These are phyloP conservation scores for Candida sanyiensis DNA, from an alignment of 805 yeast genomes.

Conservation along the genomic window DNA sequence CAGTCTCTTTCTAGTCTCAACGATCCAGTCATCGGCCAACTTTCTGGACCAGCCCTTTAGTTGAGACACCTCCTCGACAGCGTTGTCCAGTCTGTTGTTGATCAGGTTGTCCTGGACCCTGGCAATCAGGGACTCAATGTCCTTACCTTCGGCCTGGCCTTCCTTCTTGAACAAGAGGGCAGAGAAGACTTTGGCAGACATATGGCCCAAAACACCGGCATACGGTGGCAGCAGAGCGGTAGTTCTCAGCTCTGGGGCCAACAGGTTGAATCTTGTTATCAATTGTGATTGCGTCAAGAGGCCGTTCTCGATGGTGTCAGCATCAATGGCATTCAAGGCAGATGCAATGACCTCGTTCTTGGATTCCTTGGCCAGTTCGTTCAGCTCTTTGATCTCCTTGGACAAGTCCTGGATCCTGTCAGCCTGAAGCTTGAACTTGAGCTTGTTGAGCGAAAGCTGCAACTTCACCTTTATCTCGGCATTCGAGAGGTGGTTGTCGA, in stretches of 20 bases:
- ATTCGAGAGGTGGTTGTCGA: slow-evolving; percentile 33
- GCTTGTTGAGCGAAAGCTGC: slow-evolving; percentile 39
- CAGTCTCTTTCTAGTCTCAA: slow-evolving; percentile 80
- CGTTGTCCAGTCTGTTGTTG: slow-evolving; percentile 74
- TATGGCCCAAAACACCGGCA: slow-evolving; percentile 91
- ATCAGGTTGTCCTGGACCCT: slow-evolving; percentile 72
- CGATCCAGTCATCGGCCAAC: slow-evolving; percentile 87
- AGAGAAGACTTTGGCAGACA: slow-evolving; percentile 74
- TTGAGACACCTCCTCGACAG: slow-evolving; percentile 86
- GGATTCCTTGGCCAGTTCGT: slow-evolving; percentile 34
- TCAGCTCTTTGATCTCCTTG: slow-evolving; percentile 18
- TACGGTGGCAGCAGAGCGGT: slow-evolving; percentile 89
- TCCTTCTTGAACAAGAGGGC: slow-evolving; percentile 68
- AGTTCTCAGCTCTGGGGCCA: slow-evolving; percentile 81
- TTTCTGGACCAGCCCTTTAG: slow-evolving; percentile 91
- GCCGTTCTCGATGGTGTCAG: slow-evolving; percentile 40
- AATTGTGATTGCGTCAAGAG: slow-evolving; percentile 40
- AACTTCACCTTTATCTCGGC: slow-evolving; percentile 36
- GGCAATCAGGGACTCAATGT: slow-evolving; percentile 83
- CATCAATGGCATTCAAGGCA: slow-evolving; percentile 44
- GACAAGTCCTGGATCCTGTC: slow-evolving; percentile 33
- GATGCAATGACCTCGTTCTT: slow-evolving; percentile 43
- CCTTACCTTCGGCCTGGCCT: slow-evolving; percentile 77
- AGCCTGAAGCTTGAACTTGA: slow-evolving; percentile 36
- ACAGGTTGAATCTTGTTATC: slow-evolving; percentile 41